Percentiles rank a stretch among this genome's conserved stretches.
Evolutionary conservation across 2,329 filamentous ascomycete species (phyloP).

Genomic region (Neobulgaria alba): DNA sequence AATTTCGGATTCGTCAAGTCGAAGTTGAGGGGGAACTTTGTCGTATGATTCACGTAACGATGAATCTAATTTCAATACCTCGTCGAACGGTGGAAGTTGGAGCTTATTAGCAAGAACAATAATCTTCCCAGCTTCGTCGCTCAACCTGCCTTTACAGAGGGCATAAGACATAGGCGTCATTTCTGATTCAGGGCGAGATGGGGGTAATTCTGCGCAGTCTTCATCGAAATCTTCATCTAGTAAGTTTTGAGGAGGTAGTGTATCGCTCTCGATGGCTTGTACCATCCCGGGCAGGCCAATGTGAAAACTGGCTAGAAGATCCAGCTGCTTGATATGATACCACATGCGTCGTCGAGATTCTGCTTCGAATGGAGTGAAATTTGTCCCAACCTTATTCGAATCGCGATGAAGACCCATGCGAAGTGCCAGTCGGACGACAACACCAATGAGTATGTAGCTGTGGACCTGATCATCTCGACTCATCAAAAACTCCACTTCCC

Average conservation of each 20-base stretch:
- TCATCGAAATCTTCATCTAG: conserved; percentile 58
- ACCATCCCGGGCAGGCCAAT: conserved; percentile 61
- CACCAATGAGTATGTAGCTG: conserved; percentile 43
- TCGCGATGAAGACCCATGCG: conserved; percentile 53
- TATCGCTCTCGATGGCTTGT: conserved; percentile 54
- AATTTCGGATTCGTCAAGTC: conserved; percentile 38
- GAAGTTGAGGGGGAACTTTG: conserved; percentile 40
- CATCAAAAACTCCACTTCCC: conserved; percentile 46
- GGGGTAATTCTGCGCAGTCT: conserved; percentile 45
- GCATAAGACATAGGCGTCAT: conserved; percentile 52
- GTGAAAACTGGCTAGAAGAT: conserved; percentile 58
- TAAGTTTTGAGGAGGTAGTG: conserved; percentile 50
- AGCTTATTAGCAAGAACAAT: conserved; percentile 42
- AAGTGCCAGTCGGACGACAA: conserved; percentile 45
- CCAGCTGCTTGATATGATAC: conserved; percentile 48
- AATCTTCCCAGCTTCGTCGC: conserved; percentile 41
- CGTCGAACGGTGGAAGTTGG: conserved; percentile 37
- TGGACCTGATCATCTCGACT: conserved; percentile 43
- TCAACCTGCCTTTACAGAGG: conserved; percentile 41
- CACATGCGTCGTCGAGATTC: conserved; percentile 60
- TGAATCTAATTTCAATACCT: conserved; percentile 41
- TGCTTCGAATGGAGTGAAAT: conserved; percentile 62
- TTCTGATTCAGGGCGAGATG: conserved; percentile 46
- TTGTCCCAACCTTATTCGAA: conserved; percentile 28
- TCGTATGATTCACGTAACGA: conserved; percentile 38